Base-by-base conservation (phyloP, 345 rosid genomes). In the Linum lewisii region DNA sequence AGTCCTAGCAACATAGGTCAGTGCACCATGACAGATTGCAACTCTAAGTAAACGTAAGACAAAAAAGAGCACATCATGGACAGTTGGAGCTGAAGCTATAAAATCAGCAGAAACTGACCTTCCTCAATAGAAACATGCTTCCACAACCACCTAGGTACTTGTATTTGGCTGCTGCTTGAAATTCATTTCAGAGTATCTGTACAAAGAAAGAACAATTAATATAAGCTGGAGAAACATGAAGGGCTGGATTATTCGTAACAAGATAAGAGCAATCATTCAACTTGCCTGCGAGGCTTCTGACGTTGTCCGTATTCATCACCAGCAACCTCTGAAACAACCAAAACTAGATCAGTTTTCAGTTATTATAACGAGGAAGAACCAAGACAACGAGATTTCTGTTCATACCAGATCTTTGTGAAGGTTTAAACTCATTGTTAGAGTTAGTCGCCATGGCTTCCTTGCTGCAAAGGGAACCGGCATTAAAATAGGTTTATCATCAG, bases 171-270 rank as follows among this genome's bases (percentile, higher is more conserved):
- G 75, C 81, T 82, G 81, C 79, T 85, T 74, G 77, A 79, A 86
- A 66, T 78, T 84, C 95, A 86, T 86, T 67, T 82, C 84, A 0
- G 93, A 85, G 65, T 83, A 84, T 75, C 90, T 84, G 71, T 78
- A 80, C 16, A 26, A 4, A 20, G 63, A 65, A 14, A 57, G 19
- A 47, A 14, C 10, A 8, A n/a, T n/a, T n/a, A n/a, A 54, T 47
- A 47, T 10, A 44, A 26, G 32, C 60, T n/a, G 10, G 21, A 10
- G 32, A 57, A 5, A 52, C 25, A n/a, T 38, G 8, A 23, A 59
- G 20, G 62, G 34, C 34, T 29, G 34, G 34, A 29, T 4, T 29
- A 29, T 29, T 29, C 34, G 34, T 3, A 29, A 29, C 34, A 8
- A 3, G 34, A 29, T 4, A 29, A 29, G 34, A 29, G 34, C 5